phyloP scores from a whole-genome alignment of 306 rosid genomes.

The Cucurbita argyrosperma region DNA sequence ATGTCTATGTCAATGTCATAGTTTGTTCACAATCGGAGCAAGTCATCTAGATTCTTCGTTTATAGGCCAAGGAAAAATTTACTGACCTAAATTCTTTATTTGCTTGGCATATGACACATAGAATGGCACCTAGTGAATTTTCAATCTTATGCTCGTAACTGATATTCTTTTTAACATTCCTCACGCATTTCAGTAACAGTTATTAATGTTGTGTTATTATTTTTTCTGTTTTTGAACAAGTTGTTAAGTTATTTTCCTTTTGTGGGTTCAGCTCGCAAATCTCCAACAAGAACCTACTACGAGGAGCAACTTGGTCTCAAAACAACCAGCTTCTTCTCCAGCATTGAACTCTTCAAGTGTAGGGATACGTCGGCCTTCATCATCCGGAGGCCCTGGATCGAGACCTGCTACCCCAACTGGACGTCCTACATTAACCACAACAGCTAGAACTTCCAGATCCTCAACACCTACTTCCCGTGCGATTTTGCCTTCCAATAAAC shows the following conservation, averaged over 20 bases:
- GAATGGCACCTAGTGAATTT: neutral
- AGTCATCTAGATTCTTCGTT: neutral
- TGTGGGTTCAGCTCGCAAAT: constrained; percentile 56
- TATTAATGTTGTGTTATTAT: neutral
- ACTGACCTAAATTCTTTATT: neutral
- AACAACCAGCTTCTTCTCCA: constrained; percentile 60
- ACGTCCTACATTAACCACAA: constrained; percentile 38
- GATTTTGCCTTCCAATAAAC: constrained; percentile 37
- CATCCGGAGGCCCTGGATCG: constrained; percentile 86
- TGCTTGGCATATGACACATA: neutral
- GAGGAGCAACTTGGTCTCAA: constrained; percentile 44
- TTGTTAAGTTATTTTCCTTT: constrained; percentile 17
- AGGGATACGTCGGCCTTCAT: constrained; percentile 62
- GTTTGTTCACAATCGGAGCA: neutral
- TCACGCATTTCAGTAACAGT: neutral
- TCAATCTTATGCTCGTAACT: neutral
- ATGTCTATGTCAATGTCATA: neutral
- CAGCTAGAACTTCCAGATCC: constrained; percentile 62
- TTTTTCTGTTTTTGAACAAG: constrained; percentile 8
- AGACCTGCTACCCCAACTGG: constrained; percentile 82
- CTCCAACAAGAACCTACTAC: constrained; percentile 49
- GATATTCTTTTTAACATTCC: neutral
- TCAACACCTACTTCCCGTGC: constrained; percentile 84
- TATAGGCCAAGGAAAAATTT: neutral
- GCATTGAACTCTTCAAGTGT: constrained; percentile 55